Evolutionary conservation across 495 filamentous ascomycete species (phyloP).

Genomic region (Penicillium paradoxum): DNA sequence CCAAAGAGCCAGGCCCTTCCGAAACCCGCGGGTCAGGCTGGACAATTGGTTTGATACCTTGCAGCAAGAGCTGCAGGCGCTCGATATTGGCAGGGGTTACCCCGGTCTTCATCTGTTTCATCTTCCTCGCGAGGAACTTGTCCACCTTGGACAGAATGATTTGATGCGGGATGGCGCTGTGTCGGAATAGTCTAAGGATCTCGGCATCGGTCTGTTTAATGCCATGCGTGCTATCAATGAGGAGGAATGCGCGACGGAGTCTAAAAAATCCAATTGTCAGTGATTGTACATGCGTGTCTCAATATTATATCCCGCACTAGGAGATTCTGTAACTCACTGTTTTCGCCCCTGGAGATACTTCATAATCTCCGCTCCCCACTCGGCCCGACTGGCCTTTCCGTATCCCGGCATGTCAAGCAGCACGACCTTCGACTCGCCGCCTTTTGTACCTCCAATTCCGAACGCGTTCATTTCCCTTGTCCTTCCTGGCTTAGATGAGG

Average conservation of each 20-base stretch:
- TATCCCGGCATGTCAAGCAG: slow-evolving; percentile 95
- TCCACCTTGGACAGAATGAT: slow-evolving; percentile 85
- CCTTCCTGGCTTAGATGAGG: slow-evolving; percentile 66
- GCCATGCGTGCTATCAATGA: slow-evolving; percentile 79
- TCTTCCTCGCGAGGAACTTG: slow-evolving; percentile 37
- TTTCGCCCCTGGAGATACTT: slow-evolving; percentile 71
- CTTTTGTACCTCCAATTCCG: slow-evolving; percentile 58
- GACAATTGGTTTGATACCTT: slow-evolving; percentile 21
- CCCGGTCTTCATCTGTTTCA: slow-evolving; percentile 28
- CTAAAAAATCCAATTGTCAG: slow-evolving; percentile 13
- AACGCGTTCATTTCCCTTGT: slow-evolving; percentile 85
- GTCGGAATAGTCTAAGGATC: slow-evolving; percentile 59
- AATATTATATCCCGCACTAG: background rate
- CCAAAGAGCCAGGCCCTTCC: slow-evolving; percentile 43
- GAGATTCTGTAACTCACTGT: slow-evolving; percentile 46
- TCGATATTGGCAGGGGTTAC: slow-evolving; percentile 25
- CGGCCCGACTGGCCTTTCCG: slow-evolving; percentile 65
- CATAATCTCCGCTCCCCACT: slow-evolving; percentile 83
- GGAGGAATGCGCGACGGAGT: slow-evolving; percentile 72
- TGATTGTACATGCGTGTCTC: background rate
- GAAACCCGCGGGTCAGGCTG: slow-evolving; percentile 27
- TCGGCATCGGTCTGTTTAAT: slow-evolving; percentile 66
- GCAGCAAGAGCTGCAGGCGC: slow-evolving; percentile 27
- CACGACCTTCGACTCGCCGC: slow-evolving; percentile 51
- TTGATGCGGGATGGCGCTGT: slow-evolving; percentile 62